Evolutionary conservation across 441 rosid species (phyloP).

Genomic region (Euphorbia corollata): DNA sequence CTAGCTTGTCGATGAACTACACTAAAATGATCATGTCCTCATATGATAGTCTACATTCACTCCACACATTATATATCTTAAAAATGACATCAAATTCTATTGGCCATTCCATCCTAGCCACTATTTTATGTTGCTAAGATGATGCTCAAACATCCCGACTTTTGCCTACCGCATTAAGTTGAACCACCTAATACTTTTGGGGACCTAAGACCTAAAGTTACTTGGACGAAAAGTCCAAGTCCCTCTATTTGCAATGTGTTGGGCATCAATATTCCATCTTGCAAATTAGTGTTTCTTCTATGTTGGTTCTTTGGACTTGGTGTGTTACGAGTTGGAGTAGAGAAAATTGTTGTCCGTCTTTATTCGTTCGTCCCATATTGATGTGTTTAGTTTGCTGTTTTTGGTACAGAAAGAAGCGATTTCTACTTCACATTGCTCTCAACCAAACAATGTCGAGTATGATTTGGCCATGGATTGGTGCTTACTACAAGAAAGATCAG

Average conservation of each 20-base stretch:
- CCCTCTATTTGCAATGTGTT: background rate
- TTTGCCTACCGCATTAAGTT: background rate
- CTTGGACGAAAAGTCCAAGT: background rate
- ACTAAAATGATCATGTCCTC: background rate
- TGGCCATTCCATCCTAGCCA: background rate
- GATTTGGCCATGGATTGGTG: slow-evolving; percentile 88
- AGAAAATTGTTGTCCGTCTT: background rate
- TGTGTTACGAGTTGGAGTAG: background rate
- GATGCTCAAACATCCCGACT: background rate
- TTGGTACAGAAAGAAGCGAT: slow-evolving; percentile 55
- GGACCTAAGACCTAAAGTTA: background rate
- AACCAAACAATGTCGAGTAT: slow-evolving; percentile 72
- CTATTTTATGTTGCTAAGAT: background rate
- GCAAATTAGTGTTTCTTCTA: background rate
- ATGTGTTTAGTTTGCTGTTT: slow-evolving; percentile 3
- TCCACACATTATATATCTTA: background rate
- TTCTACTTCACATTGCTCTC: slow-evolving; percentile 82
- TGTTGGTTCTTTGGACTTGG: background rate
- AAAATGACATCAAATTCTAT: background rate
- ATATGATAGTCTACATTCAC: background rate
- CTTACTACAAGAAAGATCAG: slow-evolving; percentile 40
- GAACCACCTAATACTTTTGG: background rate
- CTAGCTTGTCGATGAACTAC: background rate
- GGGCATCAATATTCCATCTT: background rate
- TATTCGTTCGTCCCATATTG: background rate